Conservation (phyloP, 1,139 yeast species). For the Scheffersomyces parashehatae region DNA sequence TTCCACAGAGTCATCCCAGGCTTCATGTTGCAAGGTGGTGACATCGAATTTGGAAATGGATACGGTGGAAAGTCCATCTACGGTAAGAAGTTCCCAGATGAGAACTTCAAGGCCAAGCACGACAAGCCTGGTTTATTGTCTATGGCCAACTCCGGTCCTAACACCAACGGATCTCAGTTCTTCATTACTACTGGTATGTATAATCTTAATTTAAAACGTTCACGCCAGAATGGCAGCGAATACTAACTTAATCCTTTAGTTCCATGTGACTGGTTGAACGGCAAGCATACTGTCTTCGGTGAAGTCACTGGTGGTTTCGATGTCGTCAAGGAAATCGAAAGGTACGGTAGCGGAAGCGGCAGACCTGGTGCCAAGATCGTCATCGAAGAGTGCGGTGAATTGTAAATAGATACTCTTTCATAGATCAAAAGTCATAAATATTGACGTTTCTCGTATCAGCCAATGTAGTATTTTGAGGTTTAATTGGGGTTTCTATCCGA, state of each 20-base stretch:
- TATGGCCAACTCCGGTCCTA: conserved; percentile 47
- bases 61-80: conserved; percentile 44
- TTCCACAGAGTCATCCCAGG: conserved; percentile 46
- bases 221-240: no score
- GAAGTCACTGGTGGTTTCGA: conserved; percentile 43
- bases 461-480: no score
- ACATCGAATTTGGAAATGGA: conserved; percentile 42
- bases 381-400: conserved; percentile 42
- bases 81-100: conserved; percentile 40
- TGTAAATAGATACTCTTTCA: conserved; percentile 5
- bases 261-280: conserved; percentile 46
- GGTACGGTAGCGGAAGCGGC: conserved; percentile 34
- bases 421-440: no score
- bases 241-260: conserved; percentile 5
- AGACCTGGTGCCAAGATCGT: conserved; percentile 28
- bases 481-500: no score
- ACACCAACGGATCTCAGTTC: conserved; percentile 45
- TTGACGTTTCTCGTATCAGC: no score
- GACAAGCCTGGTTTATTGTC: conserved; percentile 39
- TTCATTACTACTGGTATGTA: conserved; percentile 36
- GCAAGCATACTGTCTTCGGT: conserved; percentile 44
- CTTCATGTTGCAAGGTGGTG: conserved; percentile 49
- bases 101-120: conserved; percentile 37
- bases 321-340: conserved; percentile 39
- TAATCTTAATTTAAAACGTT: no score